Conservation (phyloP, 139 green algal species). For the Pleodorina starrii region DNA sequence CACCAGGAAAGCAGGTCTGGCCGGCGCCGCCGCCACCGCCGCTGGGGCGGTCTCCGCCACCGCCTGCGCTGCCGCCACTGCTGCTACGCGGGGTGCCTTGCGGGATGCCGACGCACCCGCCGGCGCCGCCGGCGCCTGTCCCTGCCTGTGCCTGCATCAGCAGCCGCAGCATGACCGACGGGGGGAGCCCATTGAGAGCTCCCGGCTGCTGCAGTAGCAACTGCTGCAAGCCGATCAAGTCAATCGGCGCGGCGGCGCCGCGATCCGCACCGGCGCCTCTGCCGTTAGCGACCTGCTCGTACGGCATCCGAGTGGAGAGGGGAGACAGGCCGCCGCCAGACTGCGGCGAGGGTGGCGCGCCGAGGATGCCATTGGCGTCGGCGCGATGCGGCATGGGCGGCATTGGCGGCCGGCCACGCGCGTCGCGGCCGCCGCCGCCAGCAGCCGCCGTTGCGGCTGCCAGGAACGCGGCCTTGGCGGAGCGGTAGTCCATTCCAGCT, state of each 20-base stretch:
- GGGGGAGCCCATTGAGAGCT: neutral
- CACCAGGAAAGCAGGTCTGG: neutral
- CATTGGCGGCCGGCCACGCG: neutral
- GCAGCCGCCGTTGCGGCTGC: neutral
- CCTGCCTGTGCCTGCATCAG: neutral
- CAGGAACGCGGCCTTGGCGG: neutral
- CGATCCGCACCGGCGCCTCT: neutral
- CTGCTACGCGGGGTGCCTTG: neutral
- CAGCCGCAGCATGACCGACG: neutral
- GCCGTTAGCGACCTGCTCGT: neutral
- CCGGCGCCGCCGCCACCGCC: neutral
- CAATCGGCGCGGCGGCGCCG: neutral
- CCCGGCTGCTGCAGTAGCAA: neutral
- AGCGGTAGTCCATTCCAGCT: neutral
- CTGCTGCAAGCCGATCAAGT: neutral
- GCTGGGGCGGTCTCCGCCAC: neutral
- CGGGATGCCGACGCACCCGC: neutral
- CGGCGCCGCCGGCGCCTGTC: neutral
- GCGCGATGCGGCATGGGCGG: neutral
- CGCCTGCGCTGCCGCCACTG: neutral
- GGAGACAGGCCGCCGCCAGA: neutral
- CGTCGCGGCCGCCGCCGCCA: neutral
- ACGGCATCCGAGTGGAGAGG: neutral
- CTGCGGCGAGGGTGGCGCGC: neutral
- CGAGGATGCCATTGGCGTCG: neutral